A percentile compares a stretch with the other conserved stretches of the same genome.
Conservation (phyloP, 2,329 filamentous ascomycete genomes). For the Penicillium sp. region DNA sequence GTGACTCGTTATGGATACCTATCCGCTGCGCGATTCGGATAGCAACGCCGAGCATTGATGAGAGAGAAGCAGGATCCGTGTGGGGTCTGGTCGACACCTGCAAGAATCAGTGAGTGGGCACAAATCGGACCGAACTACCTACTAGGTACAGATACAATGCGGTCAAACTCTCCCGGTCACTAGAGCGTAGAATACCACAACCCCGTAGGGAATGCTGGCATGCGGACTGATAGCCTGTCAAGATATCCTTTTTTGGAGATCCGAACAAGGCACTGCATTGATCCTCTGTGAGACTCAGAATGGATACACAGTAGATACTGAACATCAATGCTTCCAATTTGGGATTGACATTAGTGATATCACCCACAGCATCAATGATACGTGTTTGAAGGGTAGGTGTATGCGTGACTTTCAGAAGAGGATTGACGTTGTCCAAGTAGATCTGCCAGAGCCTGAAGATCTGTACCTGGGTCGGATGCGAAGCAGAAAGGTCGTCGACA, state of each 20-base stretch:
- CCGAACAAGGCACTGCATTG: background rate
- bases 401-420: background rate
- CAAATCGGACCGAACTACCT: accelerated
- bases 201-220: background rate
- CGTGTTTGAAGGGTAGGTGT: background rate
- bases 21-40: background rate
- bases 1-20: background rate
- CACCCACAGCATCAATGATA: background rate
- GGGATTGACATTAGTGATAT: background rate
- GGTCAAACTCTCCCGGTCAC: background rate
- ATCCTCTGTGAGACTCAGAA: background rate
- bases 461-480: background rate
- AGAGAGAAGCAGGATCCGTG: background rate
- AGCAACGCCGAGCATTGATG: background rate
- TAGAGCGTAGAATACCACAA: background rate
- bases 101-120: background rate
- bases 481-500: background rate
- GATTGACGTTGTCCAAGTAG: background rate
- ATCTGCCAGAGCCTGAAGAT: background rate
- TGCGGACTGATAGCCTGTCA: background rate
- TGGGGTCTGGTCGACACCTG: background rate
- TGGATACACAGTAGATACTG: background rate
- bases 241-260: background rate
- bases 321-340: background rate
- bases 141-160: background rate